Evolutionary conservation across 1,284 basidiomycete genomes (phyloP), one percentile per base, ranked within the genome.

Genomic region (Irpex rosettiformis): DNA sequence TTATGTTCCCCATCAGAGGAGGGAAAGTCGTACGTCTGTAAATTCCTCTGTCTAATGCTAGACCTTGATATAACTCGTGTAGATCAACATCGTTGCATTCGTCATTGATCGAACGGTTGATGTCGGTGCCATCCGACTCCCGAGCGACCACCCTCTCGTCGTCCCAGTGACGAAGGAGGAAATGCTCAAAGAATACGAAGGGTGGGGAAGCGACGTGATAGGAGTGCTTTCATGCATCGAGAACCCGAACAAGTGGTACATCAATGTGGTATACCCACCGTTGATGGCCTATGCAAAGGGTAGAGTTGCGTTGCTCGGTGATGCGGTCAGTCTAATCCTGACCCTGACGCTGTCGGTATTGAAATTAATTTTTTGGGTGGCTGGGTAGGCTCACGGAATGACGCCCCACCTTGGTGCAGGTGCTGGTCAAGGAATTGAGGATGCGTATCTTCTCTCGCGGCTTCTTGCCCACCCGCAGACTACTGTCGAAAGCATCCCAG

Each of bases 361-460:
- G 52, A 33, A n/a, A n/a, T n/a, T 54, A 21, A 40, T 21, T 47
- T 16, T 22, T n/a, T 56, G 24, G 8, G 8, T 22, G 8, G 5
- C 21, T 47, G 8, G 6, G 43, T 28, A 80, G 81, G 82, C 81
- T 11, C 85, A 87, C 66, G 82, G 75, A 0, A 86, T 84, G 77
- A 67, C 78, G 18, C 83, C 85, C 0, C 82, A 85, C 65, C 72
- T 86, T 16, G 84, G 84, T 1, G 79, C 83, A 0, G 85, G 85
- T 11, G 83, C 82, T 13, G 82, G 84, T 0, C 85, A 86, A 69
- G 84, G 82, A 0, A 75, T 86, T 48, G 85, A 88, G 65, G 85
- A 87, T 62, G 80, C 80, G 0, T 78, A 78, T 45, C 68, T 81
- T 8, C 71, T 88, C 10, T 76, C 76, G 48, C 69, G 73, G 24